Percentiles rank a stretch among this genome's conserved stretches.
These are phyloP conservation scores for Teratosphaeria destructans DNA, from an alignment of 2,329 filamentous ascomycete genomes.

Conservation along the genomic window DNA sequence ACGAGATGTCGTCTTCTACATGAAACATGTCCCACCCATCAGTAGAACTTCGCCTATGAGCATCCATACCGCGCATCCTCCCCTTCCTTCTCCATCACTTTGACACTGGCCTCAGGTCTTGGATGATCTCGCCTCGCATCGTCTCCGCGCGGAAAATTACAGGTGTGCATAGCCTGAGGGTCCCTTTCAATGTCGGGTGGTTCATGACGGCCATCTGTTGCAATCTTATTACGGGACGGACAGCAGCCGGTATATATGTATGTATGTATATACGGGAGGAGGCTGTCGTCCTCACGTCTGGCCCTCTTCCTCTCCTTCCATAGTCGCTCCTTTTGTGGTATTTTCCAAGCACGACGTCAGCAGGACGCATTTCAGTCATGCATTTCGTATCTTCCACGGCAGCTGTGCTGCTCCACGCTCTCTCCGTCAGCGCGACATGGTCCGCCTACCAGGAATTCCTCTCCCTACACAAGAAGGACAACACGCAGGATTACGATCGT, in stretches of 20 bases:
- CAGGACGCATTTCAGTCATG: no score
- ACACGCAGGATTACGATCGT: constrained; percentile 12
- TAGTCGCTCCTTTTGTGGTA: neutral
- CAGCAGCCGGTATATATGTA: neutral
- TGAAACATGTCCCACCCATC: neutral
- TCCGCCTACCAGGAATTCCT: constrained; percentile 20
- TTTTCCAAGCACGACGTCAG: no score
- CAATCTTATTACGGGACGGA: neutral
- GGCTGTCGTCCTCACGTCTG: no score
- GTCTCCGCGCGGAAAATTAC: neutral
- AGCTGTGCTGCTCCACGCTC: constrained; percentile 9
- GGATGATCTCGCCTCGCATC: neutral
- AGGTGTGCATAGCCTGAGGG: neutral
- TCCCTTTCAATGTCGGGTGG: neutral
- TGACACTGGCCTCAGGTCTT: neutral
- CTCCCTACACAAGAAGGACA: constrained; percentile 8
- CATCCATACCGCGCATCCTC: neutral
- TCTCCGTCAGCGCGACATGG: constrained; percentile 18
- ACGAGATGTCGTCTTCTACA: neutral
- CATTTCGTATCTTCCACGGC: neutral
- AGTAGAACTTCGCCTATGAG: neutral
- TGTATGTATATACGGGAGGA: neutral
- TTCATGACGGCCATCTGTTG: neutral
- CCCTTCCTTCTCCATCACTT: neutral
- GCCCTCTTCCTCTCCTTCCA: neutral